These are phyloP conservation scores for Piedraia hortae DNA, from an alignment of 2,329 filamentous ascomycete genomes.

Conservation along the genomic window DNA sequence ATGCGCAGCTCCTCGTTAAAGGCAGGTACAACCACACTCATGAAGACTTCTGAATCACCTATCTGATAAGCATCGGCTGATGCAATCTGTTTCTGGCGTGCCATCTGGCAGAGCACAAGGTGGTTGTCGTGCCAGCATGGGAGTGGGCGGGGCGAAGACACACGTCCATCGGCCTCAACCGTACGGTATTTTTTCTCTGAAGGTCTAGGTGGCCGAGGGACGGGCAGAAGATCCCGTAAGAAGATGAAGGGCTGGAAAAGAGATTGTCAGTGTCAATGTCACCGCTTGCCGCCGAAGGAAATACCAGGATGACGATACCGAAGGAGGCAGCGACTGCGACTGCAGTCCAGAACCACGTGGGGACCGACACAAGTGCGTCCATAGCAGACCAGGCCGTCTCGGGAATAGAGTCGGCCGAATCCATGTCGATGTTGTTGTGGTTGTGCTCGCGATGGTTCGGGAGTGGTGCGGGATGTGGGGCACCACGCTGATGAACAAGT, in stretches of 20 bases:
- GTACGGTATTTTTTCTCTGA: constrained; percentile 74
- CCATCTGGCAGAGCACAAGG: constrained; percentile 27
- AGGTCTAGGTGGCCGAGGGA: constrained; percentile 41
- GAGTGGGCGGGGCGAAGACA: constrained; percentile 27
- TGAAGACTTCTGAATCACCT: constrained; percentile 50
- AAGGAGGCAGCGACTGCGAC: constrained; percentile 6
- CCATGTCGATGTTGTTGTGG: constrained; percentile 8
- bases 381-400: constrained; percentile 9
- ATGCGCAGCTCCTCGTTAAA: constrained; percentile 83
- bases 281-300: constrained; percentile 3
- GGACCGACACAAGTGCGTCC: constrained; percentile 6
- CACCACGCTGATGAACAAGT: too few species aligned
- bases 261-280: constrained; percentile 1
- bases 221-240: constrained; percentile 51
- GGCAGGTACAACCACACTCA: constrained; percentile 80
- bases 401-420: constrained; percentile 10
- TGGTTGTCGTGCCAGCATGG: constrained; percentile 74
- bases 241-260: constrained; percentile 12
- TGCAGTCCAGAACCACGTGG: constrained; percentile 7
- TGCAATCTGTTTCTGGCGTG: constrained; percentile 10
- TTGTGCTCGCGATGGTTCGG: too few species aligned
- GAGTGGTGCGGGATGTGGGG: too few species aligned
- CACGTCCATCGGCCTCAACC: constrained; percentile 34
- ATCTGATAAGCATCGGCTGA: constrained; percentile 28
- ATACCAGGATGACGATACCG: constrained; percentile 9